Evolutionary conservation across 2,329 filamentous ascomycete genomes (phyloP).

Genomic region (Catunica adiposa): DNA sequence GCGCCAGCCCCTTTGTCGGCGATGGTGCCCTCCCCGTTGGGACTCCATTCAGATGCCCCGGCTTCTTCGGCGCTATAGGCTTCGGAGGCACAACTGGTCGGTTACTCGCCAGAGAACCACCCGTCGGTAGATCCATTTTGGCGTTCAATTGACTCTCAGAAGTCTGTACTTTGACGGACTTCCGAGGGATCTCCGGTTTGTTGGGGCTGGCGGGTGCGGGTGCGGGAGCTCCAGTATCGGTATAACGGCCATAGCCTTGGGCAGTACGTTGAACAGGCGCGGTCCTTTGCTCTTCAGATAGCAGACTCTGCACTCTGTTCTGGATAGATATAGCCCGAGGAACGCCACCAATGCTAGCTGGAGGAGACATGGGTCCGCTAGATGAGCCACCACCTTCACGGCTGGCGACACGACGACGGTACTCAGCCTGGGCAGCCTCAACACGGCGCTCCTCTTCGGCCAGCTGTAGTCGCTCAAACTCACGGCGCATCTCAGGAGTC

Average conservation of each 20-base stretch:
- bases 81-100: slow-evolving; percentile 18
- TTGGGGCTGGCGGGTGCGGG: neutral
- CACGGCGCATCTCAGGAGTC: slow-evolving; percentile 74
- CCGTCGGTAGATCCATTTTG: slow-evolving; percentile 13
- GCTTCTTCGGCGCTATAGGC: slow-evolving; percentile 44
- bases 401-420: slow-evolving; percentile 57
- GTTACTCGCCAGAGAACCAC: neutral
- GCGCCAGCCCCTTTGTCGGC: slow-evolving; percentile 20
- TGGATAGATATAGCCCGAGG: slow-evolving; percentile 76
- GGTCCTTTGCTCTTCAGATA: slow-evolving; percentile 57
- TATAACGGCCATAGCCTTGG: slow-evolving; percentile 79
- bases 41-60: slow-evolving; percentile 41
- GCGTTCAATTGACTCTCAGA: slow-evolving; percentile 16
- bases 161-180: slow-evolving; percentile 9
- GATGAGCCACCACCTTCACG: slow-evolving; percentile 24
- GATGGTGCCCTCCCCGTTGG: slow-evolving; percentile 27
- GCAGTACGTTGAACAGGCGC: slow-evolving; percentile 51
- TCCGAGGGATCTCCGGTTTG: slow-evolving; percentile 9
- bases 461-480: slow-evolving; percentile 67
- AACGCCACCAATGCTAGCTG: slow-evolving; percentile 39
- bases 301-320: slow-evolving; percentile 69
- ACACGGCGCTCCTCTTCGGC: slow-evolving; percentile 83
- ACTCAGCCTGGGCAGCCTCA: slow-evolving; percentile 74
- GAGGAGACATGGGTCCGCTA: slow-evolving; percentile 36
- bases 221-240: slow-evolving; percentile 29